Base-by-base conservation (phyloP, 2,329 filamentous ascomycete genomes). In the Talaromyces sp. region DNA sequence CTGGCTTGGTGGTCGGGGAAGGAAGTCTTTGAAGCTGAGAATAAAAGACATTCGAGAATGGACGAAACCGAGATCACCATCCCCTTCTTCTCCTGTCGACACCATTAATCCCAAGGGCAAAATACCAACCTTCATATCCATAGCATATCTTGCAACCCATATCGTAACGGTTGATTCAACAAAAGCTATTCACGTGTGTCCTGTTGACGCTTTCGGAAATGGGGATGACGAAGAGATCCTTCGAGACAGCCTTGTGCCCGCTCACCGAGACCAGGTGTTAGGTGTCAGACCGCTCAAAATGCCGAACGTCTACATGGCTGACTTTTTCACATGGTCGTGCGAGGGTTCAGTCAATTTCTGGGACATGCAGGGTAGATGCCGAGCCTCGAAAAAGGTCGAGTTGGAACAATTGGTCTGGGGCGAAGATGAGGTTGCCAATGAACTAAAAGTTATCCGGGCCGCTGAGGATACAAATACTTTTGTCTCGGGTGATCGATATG, bases 261-360 rank as follows among this genome's bases (percentile, higher is more conserved):
- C 85, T 16, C 87, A 89, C 72, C 80, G 82, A 54, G 84, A 85
- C 66, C 79, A 85, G 24, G 84, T 89, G 4, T 77, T 93, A 49
- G 95, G 95, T 14, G 88, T 97, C 1, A 85, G 88, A 61, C 77
- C 87, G 0, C 79, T 97, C 4, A 76, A 83, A 3, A 80, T 81
- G 24, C 83, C 86, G 0, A 90, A 91, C 66, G 75, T 81, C 4
- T 78, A 87, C 27, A 82, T 85, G 24, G 89, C 92, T 0, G 85
- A 89, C 9, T 97, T 98, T 73, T 89, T 93, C 69, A 97, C 93
- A 0, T 99, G 93, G 91, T 93, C 94, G 1, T 87, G 86, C 24
- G 88, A 89, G 60, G 95, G 95, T 5, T 87, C 86, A 16, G 85
- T 98, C 60, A 86, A 91, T 27, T 90, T 96, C 70, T 99, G 95